Conservation (phyloP, 1,139 yeast species). For the Zygotorulaspora mrakii region DNA sequence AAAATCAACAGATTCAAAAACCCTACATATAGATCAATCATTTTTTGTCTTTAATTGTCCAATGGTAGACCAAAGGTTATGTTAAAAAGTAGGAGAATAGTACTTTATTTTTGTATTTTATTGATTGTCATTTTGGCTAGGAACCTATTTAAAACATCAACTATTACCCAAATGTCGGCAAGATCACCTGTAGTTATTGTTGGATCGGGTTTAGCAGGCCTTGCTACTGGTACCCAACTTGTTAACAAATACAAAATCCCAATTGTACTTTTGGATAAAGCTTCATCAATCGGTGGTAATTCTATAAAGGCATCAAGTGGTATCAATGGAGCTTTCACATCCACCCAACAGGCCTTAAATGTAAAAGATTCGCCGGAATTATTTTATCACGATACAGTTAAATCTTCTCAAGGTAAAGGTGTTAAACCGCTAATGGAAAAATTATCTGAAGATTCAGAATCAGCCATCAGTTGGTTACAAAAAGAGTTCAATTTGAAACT, state of each 20-base stretch:
- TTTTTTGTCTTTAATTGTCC: too few relatives aligned
- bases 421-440: constrained; percentile 43
- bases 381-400: constrained; percentile 63
- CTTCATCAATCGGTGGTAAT: constrained; percentile 67
- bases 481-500: constrained; percentile 56
- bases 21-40: too few relatives aligned
- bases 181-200: constrained; percentile 51
- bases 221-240: constrained; percentile 70
- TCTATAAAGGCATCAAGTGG: constrained; percentile 82
- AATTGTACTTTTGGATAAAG: constrained; percentile 60
- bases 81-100: constrained; percentile 3
- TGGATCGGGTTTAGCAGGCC: constrained; percentile 80
- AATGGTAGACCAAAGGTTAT: background rate
- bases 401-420: constrained; percentile 62
- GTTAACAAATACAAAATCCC: constrained; percentile 48
- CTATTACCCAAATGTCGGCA: constrained; percentile 9
- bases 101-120: constrained; percentile 7
- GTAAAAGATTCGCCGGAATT: constrained; percentile 54
- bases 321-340: constrained; percentile 69
- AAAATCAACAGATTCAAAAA: too few relatives aligned
- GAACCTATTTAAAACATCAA: constrained; percentile 2
- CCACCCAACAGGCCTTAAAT: constrained; percentile 50
- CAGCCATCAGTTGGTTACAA: constrained; percentile 72
- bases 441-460: constrained; percentile 44
- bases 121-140: constrained; percentile 1